phyloP scores from a whole-genome alignment of 257 asterid species.

The Solanum neorickii region DNA sequence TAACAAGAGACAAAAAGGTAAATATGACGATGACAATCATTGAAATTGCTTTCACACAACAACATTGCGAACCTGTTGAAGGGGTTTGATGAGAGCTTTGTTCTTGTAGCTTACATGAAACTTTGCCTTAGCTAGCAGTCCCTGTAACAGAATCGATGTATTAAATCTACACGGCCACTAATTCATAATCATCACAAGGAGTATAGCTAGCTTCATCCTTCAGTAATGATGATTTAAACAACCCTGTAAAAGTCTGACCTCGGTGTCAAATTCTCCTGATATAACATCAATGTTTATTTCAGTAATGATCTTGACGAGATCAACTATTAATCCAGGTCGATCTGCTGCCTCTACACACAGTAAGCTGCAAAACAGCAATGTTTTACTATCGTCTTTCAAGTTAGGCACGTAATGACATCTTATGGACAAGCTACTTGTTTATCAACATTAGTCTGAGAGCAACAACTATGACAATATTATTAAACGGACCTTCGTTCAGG shows the following conservation, averaged over 20 bases:
- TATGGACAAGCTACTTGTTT: neutral
- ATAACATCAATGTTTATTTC: constrained; percentile 70
- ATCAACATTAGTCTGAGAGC: neutral
- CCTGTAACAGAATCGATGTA: constrained; percentile 22
- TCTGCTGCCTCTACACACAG: constrained; percentile 79
- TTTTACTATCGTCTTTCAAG: neutral
- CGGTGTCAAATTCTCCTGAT: constrained; percentile 93
- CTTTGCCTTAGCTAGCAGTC: constrained; percentile 89
- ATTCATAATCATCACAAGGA: neutral
- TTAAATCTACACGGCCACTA: neutral
- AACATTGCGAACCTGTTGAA: constrained; percentile 55
- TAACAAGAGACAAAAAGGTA: neutral
- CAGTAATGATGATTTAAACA: neutral
- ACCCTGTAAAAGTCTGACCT: constrained; percentile 28
- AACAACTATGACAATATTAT: neutral
- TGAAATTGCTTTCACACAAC: neutral
- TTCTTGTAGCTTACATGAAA: constrained; percentile 90
- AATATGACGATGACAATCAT: neutral
- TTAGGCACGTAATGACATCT: neutral
- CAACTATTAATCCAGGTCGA: constrained; percentile 89
- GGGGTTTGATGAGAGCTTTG: constrained; percentile 80
- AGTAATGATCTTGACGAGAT: constrained; percentile 77
- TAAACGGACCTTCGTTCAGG: neutral
- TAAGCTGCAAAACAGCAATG: constrained; percentile 47
- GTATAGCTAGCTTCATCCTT: neutral